These are phyloP conservation scores for Calocybe indica DNA, from an alignment of 768 basidiomycete species.

Conservation along the genomic window DNA sequence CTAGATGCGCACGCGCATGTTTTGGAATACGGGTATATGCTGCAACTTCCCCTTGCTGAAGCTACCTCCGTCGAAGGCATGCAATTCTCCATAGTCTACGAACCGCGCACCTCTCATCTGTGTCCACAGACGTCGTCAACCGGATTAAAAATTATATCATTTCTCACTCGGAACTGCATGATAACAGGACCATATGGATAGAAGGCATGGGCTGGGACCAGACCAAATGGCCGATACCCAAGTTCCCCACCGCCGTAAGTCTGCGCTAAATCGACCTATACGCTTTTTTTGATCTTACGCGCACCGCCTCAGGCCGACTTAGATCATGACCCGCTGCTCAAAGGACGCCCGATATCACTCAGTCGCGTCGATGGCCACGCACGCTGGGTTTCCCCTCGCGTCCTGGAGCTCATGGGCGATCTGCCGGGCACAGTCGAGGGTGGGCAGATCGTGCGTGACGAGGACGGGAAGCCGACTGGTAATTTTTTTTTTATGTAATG, in stretches of 20 bases:
- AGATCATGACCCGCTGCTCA: slow-evolving; percentile 60
- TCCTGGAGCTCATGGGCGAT: slow-evolving; percentile 56
- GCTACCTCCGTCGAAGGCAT: slow-evolving; percentile 55
- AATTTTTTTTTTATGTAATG: background rate
- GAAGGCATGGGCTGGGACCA: slow-evolving; percentile 94
- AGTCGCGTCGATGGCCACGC: slow-evolving; percentile 81
- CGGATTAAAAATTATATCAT: slow-evolving; percentile 54
- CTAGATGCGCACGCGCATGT: slow-evolving; percentile 80
- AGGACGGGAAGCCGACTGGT: slow-evolving; percentile 65
- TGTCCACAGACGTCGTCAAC: slow-evolving; percentile 50
- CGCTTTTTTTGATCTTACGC: background rate
- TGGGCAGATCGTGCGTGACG: slow-evolving; percentile 66
- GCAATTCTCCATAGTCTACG: background rate
- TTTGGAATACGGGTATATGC: slow-evolving; percentile 66
- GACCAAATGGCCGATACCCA: slow-evolving; percentile 58
- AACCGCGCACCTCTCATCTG: background rate
- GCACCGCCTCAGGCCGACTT: slow-evolving; percentile 56
- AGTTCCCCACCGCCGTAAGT: slow-evolving; percentile 71
- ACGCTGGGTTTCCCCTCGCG: slow-evolving; percentile 74
- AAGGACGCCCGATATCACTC: slow-evolving; percentile 66
- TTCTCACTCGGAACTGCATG: slow-evolving; percentile 46
- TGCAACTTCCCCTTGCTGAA: slow-evolving; percentile 56
- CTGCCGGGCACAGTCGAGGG: slow-evolving; percentile 65
- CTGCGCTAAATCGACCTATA: background rate
- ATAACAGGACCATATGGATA: slow-evolving; percentile 62